Conservation (phyloP, 1,284 basidiomycete genomes). For the Mycosarcoma maydis region DNA sequence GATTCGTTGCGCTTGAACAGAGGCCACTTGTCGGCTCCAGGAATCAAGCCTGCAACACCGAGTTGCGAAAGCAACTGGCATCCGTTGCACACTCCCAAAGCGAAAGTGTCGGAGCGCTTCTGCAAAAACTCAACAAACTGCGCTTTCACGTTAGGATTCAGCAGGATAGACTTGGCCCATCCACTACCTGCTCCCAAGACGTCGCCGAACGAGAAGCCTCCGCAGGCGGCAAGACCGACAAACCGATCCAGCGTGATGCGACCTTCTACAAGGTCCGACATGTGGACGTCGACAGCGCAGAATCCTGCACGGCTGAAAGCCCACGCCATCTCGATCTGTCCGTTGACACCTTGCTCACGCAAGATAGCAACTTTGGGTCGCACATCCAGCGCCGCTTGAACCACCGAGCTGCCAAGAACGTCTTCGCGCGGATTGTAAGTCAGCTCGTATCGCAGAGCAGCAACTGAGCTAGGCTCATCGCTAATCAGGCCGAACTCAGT, state of each 20-base stretch:
- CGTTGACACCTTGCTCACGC: slow-evolving; percentile 98
- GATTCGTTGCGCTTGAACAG: slow-evolving; percentile 88
- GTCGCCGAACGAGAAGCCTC: slow-evolving; percentile 98
- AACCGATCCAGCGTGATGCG: slow-evolving; percentile 75
- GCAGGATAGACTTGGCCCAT: slow-evolving; percentile 92
- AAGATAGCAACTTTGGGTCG: slow-evolving; percentile 93
- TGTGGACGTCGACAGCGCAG: slow-evolving; percentile 93
- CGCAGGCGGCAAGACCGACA: slow-evolving; percentile 90
- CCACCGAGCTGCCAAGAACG: slow-evolving; percentile 30
- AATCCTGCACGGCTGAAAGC: slow-evolving; percentile 93
- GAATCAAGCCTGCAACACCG: slow-evolving; percentile 75
- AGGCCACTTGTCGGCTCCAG: slow-evolving; percentile 87
- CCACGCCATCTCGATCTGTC: slow-evolving; percentile 98
- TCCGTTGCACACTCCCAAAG: slow-evolving; percentile 95
- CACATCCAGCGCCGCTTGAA: slow-evolving; percentile 52
- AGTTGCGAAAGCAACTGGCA: slow-evolving; percentile 95
- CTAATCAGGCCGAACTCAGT: slow-evolving; percentile 84
- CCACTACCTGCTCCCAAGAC: slow-evolving; percentile 97
- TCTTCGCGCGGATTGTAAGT: slow-evolving; percentile 60
- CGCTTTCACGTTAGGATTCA: slow-evolving; percentile 77
- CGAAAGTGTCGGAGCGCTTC: slow-evolving; percentile 79
- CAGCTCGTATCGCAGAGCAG: slow-evolving; percentile 68
- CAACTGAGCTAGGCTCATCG: slow-evolving; percentile 49
- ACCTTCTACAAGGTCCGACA: slow-evolving; percentile 91
- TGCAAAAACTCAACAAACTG: slow-evolving; percentile 86